Base-by-base conservation (phyloP, 2,329 filamentous ascomycete species). In the Pseudomassariella vexata region DNA sequence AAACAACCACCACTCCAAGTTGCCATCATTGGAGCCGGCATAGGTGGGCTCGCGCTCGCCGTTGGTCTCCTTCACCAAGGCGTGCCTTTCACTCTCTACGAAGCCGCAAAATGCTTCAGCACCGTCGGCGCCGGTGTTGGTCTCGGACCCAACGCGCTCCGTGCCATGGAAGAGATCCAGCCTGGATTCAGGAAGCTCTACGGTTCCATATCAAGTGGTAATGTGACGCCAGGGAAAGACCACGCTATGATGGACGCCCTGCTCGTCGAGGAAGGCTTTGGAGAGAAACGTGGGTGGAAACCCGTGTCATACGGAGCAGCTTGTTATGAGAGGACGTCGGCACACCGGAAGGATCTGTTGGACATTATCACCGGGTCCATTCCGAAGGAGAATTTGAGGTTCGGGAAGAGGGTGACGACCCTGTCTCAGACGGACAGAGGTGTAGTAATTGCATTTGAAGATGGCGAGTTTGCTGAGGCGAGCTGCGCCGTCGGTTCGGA, bases 211-310 rank as follows among this genome's bases (percentile, higher is more conserved):
- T 55, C 55, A 22, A 56, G 56, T 7, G 55, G 48, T 9, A 65
- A 66, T 36, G 49, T 55, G 30, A 52, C 38, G 15, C 47, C 51
- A 3, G 50, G 56, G 17, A 55, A 57, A n/a, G 46, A 53, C 28
- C 49, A 66, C 33, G 50, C 57, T 24, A 52, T 63, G 39, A 58
- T 65, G 36, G 61, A 65, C 26, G 62, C 56, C 3, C 42, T 64
- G 37, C 50, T 55, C 14, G 52, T 57, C 6, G 50, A 62, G 32
- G 49, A 57, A 11, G 60, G 59, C 2, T 50, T 65, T 18, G 62
- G 59, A 10, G 46, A 54, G 31, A 49, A 47, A 24, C 46, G 56
- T 17, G 47, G 49, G 9, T 61, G 57, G 53, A 53, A 42, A 20
- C 53, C 56, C 3, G 57, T 51, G 9, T 48, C 49, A 9, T 53